Evolutionary conservation across 768 basidiomycete species (phyloP).

Genomic region (Mycena kentingensis): DNA sequence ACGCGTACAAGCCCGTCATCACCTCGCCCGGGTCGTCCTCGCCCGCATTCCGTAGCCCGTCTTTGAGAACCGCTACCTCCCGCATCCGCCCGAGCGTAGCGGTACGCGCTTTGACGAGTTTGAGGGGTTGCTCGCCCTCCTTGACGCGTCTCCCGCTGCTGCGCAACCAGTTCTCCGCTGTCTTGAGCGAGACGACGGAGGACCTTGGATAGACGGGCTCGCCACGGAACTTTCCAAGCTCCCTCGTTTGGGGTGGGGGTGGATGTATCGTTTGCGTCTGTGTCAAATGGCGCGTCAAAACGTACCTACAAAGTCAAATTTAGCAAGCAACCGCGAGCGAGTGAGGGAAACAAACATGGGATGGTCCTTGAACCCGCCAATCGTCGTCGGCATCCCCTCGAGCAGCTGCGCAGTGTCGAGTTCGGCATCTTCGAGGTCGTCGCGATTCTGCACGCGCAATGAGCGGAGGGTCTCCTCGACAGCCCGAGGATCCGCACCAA

Average conservation of each 20-base stretch:
- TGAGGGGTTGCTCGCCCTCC: constrained; percentile 80
- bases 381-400: constrained; percentile 91
- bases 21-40: constrained; percentile 48
- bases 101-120: constrained; percentile 84
- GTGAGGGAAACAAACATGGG: constrained; percentile 61
- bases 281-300: constrained; percentile 83
- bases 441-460: constrained; percentile 65
- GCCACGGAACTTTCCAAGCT: constrained; percentile 90
- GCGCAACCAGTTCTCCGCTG: constrained; percentile 94
- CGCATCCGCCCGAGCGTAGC: constrained; percentile 78
- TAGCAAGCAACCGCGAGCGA: neutral
- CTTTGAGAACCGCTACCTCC: constrained; percentile 55
- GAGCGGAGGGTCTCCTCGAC: constrained; percentile 21
- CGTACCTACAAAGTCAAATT: constrained; percentile 54
- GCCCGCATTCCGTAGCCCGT: constrained; percentile 44
- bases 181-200: constrained; percentile 83
- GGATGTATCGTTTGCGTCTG: constrained; percentile 86
- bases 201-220: constrained; percentile 89
- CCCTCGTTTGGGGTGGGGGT: constrained; percentile 56
- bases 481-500: constrained; percentile 56
- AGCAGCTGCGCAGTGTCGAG: constrained; percentile 72
- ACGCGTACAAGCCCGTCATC: constrained; percentile 87
- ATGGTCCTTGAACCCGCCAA: constrained; percentile 94
- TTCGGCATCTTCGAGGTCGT: constrained; percentile 92
- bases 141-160: constrained; percentile 71